Base-by-base conservation (phyloP, 2,329 filamentous ascomycete species). In the Teratosphaeria epicoccoides region DNA sequence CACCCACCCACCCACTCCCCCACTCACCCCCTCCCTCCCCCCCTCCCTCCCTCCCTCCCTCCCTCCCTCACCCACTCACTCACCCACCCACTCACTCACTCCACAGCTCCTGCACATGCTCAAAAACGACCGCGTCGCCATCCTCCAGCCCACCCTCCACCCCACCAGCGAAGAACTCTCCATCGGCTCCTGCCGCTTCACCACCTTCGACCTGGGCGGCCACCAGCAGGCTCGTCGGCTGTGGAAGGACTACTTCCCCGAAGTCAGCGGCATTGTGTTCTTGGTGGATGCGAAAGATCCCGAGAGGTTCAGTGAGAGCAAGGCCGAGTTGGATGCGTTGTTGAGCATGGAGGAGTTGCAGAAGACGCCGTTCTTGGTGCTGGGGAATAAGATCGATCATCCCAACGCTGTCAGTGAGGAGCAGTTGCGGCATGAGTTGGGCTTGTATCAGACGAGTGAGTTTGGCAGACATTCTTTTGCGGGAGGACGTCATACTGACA, bases 331-430 rank as follows among this genome's bases (percentile, higher is more conserved):
- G 57, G 93, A 98, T 68, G 64, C 87, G 50, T 85, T 97, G 49
- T 80, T 98, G 61, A 83, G 87, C 57, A 96, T 98, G 91, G 93
- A 98, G 75, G 91, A 97, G 69, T 82, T 98, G 37, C 77, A 82
- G 69, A 96, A 95, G 78, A 93, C 95, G 7, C 93, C 93, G 50
- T 97, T 97, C 71, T 82, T 97, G 56, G 83, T 98, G 63, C 82
- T 98, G 58, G 93, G 93, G 63, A 98, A 98, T 83, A 98, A 98
- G 83, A 98, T 98, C 71, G 93, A 98, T 72, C 90, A 97, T 76
- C 90, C 90, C 50, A 87, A 94, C 62, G 93, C 93, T 57, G 84
- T 97, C 50, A 91, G 86, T 59, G 93, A 98, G 79, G 91, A 97
- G 65, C 88, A 96, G 76, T 80, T 97, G 67, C 82, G 93, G 71